Conservation (phyloP, 148 eudicot genomes). For the Fagopyrum tataricum region DNA sequence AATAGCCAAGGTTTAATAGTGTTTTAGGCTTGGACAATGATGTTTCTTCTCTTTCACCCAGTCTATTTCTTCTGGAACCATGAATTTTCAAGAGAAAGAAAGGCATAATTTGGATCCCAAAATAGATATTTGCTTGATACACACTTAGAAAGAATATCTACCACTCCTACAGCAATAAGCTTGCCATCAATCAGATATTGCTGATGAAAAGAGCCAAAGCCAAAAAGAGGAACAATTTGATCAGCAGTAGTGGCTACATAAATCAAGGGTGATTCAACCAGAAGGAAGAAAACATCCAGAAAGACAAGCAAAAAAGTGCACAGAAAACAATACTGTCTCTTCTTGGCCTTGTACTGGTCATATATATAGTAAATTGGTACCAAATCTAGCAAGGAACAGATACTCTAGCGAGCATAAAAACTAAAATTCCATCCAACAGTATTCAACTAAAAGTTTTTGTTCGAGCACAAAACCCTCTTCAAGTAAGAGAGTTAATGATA, state of each 20-base stretch:
- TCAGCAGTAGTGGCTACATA: constrained; percentile 54
- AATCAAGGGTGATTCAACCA: constrained; percentile 77
- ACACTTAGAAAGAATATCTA: constrained; percentile 93
- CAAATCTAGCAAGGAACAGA: not conserved
- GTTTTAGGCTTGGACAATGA: constrained; percentile 74
- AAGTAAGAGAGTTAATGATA: not conserved
- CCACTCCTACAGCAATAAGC: constrained; percentile 91
- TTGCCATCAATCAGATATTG: constrained; percentile 81
- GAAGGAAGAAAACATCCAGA: constrained; percentile 26
- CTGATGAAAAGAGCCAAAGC: constrained; percentile 97
- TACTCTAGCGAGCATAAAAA: not conserved
- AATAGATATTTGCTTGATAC: constrained; percentile 91
- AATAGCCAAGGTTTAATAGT: constrained; percentile 97
- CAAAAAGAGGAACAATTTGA: constrained; percentile 71
- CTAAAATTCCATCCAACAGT: not conserved
- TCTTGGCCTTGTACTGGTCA: not conserved
- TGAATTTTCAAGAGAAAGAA: constrained; percentile 74
- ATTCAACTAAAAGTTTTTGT: not conserved
- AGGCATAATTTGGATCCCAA: constrained; percentile 93
- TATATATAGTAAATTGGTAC: not conserved
- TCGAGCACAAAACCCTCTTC: not conserved
- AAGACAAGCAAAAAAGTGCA: not conserved
- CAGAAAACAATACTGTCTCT: not conserved
- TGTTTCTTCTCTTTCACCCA: constrained; percentile 73
- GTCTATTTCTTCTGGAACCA: constrained; percentile 73